Evolutionary conservation across 2,329 filamentous ascomycete species (phyloP), one percentile per base, ranked within the genome.

Genomic region (Dactylonectria estremocensis): DNA sequence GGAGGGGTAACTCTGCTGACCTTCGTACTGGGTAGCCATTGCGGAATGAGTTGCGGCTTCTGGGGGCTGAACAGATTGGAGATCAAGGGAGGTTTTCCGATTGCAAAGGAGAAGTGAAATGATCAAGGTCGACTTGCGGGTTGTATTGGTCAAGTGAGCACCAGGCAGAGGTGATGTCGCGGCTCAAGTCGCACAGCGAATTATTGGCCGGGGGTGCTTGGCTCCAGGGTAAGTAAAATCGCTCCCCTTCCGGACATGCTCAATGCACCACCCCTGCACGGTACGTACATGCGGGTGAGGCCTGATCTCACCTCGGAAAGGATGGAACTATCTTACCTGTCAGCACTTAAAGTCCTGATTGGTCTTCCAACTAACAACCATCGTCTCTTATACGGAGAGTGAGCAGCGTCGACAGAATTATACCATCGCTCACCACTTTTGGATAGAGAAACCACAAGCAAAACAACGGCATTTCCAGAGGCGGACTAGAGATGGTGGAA

Each of bases 11-110:
- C 68, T 56, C 77, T 57, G 46, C 64, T n/a, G 28, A 86, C 88
- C 82, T 83, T 90, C 88, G 79, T 90, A 90, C 72, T 87, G 87
- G 18, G 84, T 88, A 56, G 87, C 81, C 87, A 89, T 89, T 72
- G 57, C 80, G 76, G 61, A 55, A 46, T 62, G 14, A 9, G 10
- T 58, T 57, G 20, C 49, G 48, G 54, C 20, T 49, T n/a, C n/a
- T 16, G 46, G 46, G 18, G 37, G 8, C 45, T 46, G 63, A 28
- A 52, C 5, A 43, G 20, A 16, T 22, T 43, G 18, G 14, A 28
- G 35, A 14, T 52, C 48, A 16, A 18, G 40, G 50, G 22, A 11
- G 7, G 18, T 18, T 16, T 33, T 5, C 16, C n/a, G 28, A 52
- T 53, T 53, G 31, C 5, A 14, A 18, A 37, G 18, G n/a, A 22